A percentile compares a stretch with the other conserved stretches of the same genome.
Evolutionary conservation across 306 rosid genomes (phyloP).

Genomic region (Prunus persica): DNA sequence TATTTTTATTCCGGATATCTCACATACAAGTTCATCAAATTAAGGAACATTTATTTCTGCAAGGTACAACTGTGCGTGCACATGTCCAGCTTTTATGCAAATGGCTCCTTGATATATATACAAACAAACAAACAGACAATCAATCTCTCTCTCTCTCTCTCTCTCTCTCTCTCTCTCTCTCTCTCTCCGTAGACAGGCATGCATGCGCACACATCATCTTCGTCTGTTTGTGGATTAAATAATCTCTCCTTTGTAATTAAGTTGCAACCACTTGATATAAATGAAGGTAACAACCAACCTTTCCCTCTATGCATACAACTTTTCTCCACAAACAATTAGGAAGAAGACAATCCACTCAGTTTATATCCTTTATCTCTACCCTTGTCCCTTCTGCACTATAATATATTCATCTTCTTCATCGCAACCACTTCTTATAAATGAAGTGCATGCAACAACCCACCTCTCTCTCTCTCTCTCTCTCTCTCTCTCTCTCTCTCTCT

Average conservation of each 20-base stretch:
- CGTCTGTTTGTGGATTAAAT: constrained; percentile 25
- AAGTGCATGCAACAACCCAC: constrained; percentile 7
- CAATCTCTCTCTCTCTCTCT: neutral
- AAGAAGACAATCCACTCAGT: constrained; percentile 19
- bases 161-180: no score
- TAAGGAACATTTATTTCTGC: neutral
- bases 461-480: constrained; percentile 7
- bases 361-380: constrained; percentile 6
- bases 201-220: constrained; percentile 3
- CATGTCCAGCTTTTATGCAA: constrained; percentile 12
- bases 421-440: constrained; percentile 32
- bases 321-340: constrained; percentile 19
- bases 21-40: no score
- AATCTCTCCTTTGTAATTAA: constrained; percentile 8
- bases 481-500: neutral
- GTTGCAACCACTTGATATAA: constrained; percentile 34
- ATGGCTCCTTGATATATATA: neutral
- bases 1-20: no score
- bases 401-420: constrained; percentile 11
- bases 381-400: constrained; percentile 19
- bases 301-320: constrained; percentile 6
- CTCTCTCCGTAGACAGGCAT: neutral
- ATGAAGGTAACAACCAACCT: constrained; percentile 31
- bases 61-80: neutral
- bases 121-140: neutral